phyloP scores from a whole-genome alignment of 495 filamentous ascomycete species.

The Parachaetomium inaequale region DNA sequence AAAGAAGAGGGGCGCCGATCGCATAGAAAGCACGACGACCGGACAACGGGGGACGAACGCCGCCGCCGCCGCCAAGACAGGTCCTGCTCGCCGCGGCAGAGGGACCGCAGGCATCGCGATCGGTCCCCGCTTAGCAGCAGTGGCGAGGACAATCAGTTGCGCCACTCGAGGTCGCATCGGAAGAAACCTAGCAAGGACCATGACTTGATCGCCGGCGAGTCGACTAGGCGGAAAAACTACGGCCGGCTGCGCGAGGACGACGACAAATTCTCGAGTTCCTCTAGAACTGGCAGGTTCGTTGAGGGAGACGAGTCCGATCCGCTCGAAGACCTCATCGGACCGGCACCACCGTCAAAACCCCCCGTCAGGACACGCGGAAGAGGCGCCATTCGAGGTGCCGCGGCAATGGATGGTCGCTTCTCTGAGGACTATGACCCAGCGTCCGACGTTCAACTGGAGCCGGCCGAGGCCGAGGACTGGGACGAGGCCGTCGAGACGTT shows the following conservation, averaged over 20 bases:
- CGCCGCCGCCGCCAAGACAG: slow-evolving; percentile 17
- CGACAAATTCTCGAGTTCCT: not conserved
- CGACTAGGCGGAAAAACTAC: slow-evolving; percentile 21
- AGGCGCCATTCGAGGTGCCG: slow-evolving; percentile 54
- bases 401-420: slow-evolving; percentile 79
- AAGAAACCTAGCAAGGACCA: slow-evolving; percentile 20
- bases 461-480: slow-evolving; percentile 61
- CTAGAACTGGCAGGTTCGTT: not conserved
- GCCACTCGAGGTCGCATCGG: slow-evolving; percentile 7
- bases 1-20: slow-evolving; percentile 9
- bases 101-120: slow-evolving; percentile 21
- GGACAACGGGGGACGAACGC: not conserved
- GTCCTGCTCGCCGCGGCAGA: slow-evolving; percentile 27
- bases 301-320: slow-evolving; percentile 64
- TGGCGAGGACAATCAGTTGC: slow-evolving; percentile 1
- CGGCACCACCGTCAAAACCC: slow-evolving; percentile 56
- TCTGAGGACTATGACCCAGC: slow-evolving; percentile 71
- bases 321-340: slow-evolving; percentile 75
- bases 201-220: slow-evolving; percentile 13
- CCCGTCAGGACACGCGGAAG: slow-evolving; percentile 67
- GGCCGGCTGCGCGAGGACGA: slow-evolving; percentile 22
- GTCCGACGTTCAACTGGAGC: slow-evolving; percentile 61
- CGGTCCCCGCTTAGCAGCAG: slow-evolving; percentile 27
- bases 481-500: slow-evolving; percentile 75
- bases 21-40: slow-evolving; percentile 16